Evolutionary conservation across 1,284 basidiomycete species (phyloP), one percentile per base, ranked within the genome.

Genomic region (Volvariella surrecta): DNA sequence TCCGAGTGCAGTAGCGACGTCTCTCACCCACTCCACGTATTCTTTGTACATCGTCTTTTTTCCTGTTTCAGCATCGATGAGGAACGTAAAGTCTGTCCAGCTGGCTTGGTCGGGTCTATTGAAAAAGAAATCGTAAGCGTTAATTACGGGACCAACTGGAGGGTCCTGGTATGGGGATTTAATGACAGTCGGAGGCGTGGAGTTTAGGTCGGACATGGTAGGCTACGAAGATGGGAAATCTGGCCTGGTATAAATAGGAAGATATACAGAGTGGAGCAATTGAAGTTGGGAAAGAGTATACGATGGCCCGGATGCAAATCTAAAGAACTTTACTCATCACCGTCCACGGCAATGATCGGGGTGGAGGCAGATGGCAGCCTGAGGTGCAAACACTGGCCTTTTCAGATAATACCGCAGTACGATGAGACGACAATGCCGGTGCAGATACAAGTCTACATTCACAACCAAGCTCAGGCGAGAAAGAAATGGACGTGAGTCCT

Each of bases 121-220:
- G 54, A 83, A 72, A 38, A 82, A 59, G 40, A 76, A 46, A 45
- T 81, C 60, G 54, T 82, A 71, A 20, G 71, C 62, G 43, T 87
- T 88, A 18, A 63, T 54, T 20, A 73, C 68, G 8, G 73, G 63
- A 10, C 58, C 42, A 1, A 59, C 44, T 9, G 68, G 66, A 1
- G 63, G 56, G 1, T 64, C 55, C 8, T 68, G 66, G 45, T 61
- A 72, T 3, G 57, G 55, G 1, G 71, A 73, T 45, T 61, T 63
- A 41, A 69, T 45, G 47, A 60, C 53, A 69, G 71, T 72, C 9
- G 35, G 35, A 18, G 35, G 9, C 17, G 16, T 9, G 35, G 16
- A 32, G 40, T n/a, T 17, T 28, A 9, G 9, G 15, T 31, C 9
- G 30, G 9, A 9, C 9, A 31, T 9, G 15, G 30, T 9, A 31